phyloP scores from a whole-genome alignment of 2,329 filamentous ascomycete species.

The Talaromyces sp. region DNA sequence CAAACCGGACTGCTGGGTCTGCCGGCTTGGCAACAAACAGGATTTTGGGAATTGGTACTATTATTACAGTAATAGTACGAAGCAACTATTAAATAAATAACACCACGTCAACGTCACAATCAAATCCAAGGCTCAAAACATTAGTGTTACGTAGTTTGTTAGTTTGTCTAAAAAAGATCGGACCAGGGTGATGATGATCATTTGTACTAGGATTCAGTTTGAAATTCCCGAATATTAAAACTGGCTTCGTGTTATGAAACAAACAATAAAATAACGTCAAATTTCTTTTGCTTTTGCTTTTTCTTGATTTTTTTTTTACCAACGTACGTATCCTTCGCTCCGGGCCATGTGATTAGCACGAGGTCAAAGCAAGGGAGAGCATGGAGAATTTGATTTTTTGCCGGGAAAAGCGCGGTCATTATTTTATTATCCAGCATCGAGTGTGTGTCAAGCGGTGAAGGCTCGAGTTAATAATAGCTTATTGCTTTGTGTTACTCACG shows the following conservation, averaged over 20 bases:
- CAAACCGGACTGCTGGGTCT: constrained; percentile 5
- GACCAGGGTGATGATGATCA: not conserved
- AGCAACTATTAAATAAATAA: not conserved
- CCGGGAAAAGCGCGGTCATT: not conserved
- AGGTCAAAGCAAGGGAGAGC: not conserved
- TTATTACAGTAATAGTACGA: not conserved
- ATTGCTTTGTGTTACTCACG: not conserved
- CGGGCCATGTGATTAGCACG: not conserved
- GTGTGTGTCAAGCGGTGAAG: not conserved
- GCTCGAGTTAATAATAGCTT: not conserved
- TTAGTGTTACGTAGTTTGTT: not conserved
- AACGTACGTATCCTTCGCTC: not conserved
- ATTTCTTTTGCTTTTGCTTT: not conserved
- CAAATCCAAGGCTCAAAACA: not conserved
- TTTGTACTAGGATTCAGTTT: not conserved
- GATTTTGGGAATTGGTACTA: not conserved
- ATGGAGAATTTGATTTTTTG: not conserved
- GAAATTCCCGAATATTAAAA: not conserved
- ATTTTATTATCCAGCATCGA: not conserved
- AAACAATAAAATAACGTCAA: not conserved
- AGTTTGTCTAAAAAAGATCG: not conserved
- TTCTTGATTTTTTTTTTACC: not conserved
- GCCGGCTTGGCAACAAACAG: not conserved
- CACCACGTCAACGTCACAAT: not conserved
- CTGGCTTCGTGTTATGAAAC: not conserved